Conservation (phyloP, 176 grass and related monocot genomes). For the Pontederia crassipes region DNA sequence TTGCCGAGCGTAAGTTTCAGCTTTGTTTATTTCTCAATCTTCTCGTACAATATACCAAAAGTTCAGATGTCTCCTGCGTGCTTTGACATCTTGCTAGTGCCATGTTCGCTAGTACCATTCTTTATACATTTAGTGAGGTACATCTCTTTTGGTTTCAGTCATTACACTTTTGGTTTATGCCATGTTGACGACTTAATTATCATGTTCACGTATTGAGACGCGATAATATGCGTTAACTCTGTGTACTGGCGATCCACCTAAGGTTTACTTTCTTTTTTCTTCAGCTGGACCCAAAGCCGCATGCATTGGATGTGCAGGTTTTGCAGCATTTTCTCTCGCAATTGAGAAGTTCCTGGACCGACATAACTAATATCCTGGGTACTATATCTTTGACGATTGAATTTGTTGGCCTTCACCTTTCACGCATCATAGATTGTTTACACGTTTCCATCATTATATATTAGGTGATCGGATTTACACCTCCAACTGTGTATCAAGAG, state of each 20-base stretch:
- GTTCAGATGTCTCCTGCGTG: too few species aligned
- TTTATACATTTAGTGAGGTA: neutral
- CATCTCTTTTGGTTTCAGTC: neutral
- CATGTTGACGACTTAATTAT: neutral
- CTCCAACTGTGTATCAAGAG: too few species aligned
- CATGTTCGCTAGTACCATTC: neutral
- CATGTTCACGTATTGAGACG: neutral
- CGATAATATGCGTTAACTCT: too few species aligned
- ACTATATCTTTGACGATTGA: too few species aligned
- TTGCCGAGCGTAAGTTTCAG: too few species aligned
- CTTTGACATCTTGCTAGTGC: conserved; percentile 1
- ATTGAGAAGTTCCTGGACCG: conserved; percentile 95
- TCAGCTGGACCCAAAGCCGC: conserved; percentile 82
- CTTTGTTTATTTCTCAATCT: too few species aligned
- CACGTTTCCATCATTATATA: too few species aligned
- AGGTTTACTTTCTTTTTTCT: conserved; percentile 26
- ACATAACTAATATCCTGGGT: conserved; percentile 29
- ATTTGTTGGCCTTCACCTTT: too few species aligned
- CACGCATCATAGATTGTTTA: too few species aligned
- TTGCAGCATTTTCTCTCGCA: conserved; percentile 77
- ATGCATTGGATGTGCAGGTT: conserved; percentile 79
- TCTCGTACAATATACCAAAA: too few species aligned
- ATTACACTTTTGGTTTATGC: neutral
- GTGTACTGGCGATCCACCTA: neutral
- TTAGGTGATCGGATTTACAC: too few species aligned